Conservation (phyloP, 2,329 filamentous ascomycete species). For the Podosphaera leucotricha region DNA sequence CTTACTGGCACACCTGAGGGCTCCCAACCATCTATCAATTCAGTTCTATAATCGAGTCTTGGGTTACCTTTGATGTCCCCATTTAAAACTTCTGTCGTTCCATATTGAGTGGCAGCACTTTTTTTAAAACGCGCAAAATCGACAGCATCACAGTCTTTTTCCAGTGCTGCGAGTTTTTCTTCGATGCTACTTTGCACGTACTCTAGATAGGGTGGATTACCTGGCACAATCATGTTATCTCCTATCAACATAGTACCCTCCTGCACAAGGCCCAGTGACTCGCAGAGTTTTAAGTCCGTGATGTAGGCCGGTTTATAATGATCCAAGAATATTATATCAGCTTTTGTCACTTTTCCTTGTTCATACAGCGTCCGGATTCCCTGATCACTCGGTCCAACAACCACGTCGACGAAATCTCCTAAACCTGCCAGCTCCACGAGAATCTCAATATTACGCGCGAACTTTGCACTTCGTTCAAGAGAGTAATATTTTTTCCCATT, state of each 20-base stretch:
- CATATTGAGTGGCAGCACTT: slow-evolving; percentile 12
- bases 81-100: slow-evolving; percentile 5
- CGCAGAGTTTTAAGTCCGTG: slow-evolving; percentile 52
- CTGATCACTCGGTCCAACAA: slow-evolving; percentile 45
- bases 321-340: slow-evolving; percentile 37
- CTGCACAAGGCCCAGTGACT: slow-evolving; percentile 40
- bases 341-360: slow-evolving; percentile 9
- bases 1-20: slow-evolving; percentile 35
- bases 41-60: slow-evolving; percentile 40
- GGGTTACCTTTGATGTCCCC: slow-evolving; percentile 28
- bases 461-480: slow-evolving; percentile 51
- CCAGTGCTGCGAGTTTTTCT: slow-evolving; percentile 23
- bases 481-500: slow-evolving; percentile 46
- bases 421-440: slow-evolving; percentile 55
- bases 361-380: slow-evolving; percentile 38
- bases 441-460: slow-evolving; percentile 42
- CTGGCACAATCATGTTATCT: slow-evolving; percentile 49
- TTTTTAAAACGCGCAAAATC: slow-evolving; percentile 10
- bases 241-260: slow-evolving; percentile 40
- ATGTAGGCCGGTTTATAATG: slow-evolving; percentile 60
- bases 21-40: slow-evolving; percentile 39
- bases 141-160: not conserved
- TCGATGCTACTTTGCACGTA: slow-evolving; percentile 43
- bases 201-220: slow-evolving; percentile 44
- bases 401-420: slow-evolving; percentile 41